Base-by-base conservation (phyloP, 768 basidiomycete species). In the Roridomyces roridus region DNA sequence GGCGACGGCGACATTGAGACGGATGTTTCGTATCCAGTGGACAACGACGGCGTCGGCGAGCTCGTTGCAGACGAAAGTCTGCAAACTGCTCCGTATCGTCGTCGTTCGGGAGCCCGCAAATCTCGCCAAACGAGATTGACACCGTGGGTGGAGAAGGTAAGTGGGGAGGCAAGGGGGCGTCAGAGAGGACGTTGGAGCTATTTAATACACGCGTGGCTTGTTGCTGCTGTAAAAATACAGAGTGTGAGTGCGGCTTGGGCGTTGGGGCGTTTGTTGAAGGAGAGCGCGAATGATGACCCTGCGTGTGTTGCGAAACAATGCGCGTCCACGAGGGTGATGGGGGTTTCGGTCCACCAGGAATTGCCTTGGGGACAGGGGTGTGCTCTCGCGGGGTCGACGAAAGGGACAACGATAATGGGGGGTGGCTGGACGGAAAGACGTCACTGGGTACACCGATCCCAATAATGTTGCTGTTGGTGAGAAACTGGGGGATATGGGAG, bases 1-100 rank as follows among this genome's bases (percentile, higher is more conserved):
- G 74, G 72, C 1, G 78, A 76, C 35, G 82, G 81, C 8, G 80
- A 83, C 37, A 79, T 74, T 8, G 84, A 85, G 12, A 80, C 65
- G 14, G 84, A 82, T 2, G 79, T 77, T 24, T 80, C 76, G 54
- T 80, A 86, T 45, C 85, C 85, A 9, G 76, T 74, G 28, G 85
- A 87, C 24, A 62, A 49, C 10, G 87, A 85, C 28, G 82, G 79
- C 6, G 82, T 76, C 17, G 88, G 85, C 5, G 85, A 85, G 50
- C 77, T 82, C 29, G 79, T 81, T 15, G 75, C 75, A 5, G 80
- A 83, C 12, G 78, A 47, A 68, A 20, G 57, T 64, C 46, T 64
- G 68, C 21, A 74, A 69, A 17, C 68, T 73, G 31, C 51, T 65
- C 41, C 65, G 60, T 37, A 62, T 68, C 46, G 63, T 65, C 10